phyloP scores from a whole-genome alignment of 2,329 filamentous ascomycete species.

The Alternaria novae-zelandiae region DNA sequence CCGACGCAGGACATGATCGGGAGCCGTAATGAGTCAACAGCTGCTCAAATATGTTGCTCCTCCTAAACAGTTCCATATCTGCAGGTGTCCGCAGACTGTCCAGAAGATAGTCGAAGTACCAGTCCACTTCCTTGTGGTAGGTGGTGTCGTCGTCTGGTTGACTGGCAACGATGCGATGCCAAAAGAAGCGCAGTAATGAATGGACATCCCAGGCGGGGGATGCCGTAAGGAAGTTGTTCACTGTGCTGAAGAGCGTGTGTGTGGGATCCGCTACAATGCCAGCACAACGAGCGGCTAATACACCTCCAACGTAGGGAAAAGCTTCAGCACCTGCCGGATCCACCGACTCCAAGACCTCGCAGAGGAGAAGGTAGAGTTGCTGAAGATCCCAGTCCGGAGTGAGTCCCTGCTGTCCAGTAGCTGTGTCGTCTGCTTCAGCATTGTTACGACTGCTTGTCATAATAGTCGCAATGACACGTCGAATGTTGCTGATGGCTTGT shows the following conservation, averaged over 20 bases:
- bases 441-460: constrained; percentile 44
- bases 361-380: constrained; percentile 79
- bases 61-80: constrained; percentile 67
- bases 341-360: constrained; percentile 78
- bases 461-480: constrained; percentile 64
- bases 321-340: constrained; percentile 40
- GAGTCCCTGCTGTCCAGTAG: constrained; percentile 10
- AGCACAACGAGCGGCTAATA: constrained; percentile 75
- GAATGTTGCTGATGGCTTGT: constrained; percentile 74
- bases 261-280: constrained; percentile 76
- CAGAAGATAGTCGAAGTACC: constrained; percentile 75
- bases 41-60: constrained; percentile 74
- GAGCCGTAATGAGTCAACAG: constrained; percentile 73
- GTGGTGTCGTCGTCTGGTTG: constrained; percentile 77
- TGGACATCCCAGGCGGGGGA: constrained; percentile 74
- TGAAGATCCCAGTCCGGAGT: constrained; percentile 70
- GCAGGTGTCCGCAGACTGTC: constrained; percentile 66
- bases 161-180: constrained; percentile 75
- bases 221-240: constrained; percentile 82
- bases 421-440: neutral
- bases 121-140: constrained; percentile 71
- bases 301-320: constrained; percentile 75
- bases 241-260: constrained; percentile 82
- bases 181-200: constrained; percentile 64
- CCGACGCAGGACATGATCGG: constrained; percentile 64